These are phyloP conservation scores for Psilocybe sp. DNA, from an alignment of 768 basidiomycete species.

Conservation along the genomic window DNA sequence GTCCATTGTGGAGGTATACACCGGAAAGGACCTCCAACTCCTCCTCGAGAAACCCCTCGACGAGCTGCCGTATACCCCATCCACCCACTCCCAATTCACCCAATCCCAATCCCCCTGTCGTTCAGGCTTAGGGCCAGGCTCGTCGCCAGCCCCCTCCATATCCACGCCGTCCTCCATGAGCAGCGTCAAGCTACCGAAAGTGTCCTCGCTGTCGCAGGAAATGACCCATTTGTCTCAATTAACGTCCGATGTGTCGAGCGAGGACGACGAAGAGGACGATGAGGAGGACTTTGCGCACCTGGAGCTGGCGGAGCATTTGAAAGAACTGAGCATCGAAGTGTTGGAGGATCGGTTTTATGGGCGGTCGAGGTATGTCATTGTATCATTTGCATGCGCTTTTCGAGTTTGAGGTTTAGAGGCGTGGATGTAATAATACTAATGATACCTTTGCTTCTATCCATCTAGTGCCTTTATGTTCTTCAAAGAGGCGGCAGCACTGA, in stretches of 20 bases:
- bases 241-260: too few species aligned
- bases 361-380: constrained; percentile 31
- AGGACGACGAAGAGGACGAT: constrained; percentile 14
- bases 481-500: constrained; percentile 38
- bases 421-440: too few species aligned
- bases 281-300: constrained; percentile 30
- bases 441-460: too few species aligned
- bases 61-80: too few species aligned
- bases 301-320: constrained; percentile 28
- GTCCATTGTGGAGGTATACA: neutral
- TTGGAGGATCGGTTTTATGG: constrained; percentile 39
- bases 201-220: constrained; percentile 14
- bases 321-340: constrained; percentile 26
- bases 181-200: constrained; percentile 5
- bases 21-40: neutral
- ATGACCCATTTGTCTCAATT: constrained; percentile 3
- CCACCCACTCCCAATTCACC: too few species aligned
- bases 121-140: neutral
- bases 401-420: too few species aligned
- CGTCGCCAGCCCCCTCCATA: neutral
- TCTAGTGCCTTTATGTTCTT: constrained; percentile 39
- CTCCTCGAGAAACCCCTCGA: too few species aligned
- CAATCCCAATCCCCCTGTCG: neutral
- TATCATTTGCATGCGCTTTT: too few species aligned
- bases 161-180: neutral